Base-by-base conservation (phyloP, 108 stramenopile genomes). In the Skeletonema marinoi region DNA sequence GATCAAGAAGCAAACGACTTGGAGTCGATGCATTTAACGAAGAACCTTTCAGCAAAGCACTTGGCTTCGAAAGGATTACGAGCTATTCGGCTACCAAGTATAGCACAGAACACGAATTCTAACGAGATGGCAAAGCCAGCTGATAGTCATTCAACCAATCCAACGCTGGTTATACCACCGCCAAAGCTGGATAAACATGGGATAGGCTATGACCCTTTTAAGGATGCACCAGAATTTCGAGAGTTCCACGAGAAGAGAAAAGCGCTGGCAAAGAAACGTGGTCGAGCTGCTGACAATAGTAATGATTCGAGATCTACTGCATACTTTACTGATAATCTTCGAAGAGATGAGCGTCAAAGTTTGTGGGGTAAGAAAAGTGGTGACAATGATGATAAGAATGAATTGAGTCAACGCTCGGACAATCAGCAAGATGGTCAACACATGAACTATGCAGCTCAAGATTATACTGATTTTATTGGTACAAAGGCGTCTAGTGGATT, bases 171-270 rank as follows among this genome's bases (percentile, higher is more conserved):
- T 10, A 78, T 95, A 21, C 94, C 94, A 58, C 81, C 85, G 0
- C 90, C 92, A n/a, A 95, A 95, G 73, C 70, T 87, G 1, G 82
- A 95, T 77, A 69, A 70, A 14, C 86, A 88, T 71, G 94, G 94
- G 31, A 74, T 95, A 30, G 94, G 90, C 13, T 95, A 87, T 65
- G 88, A 90, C 66, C 83, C 90, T 5, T 88, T 83, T 66, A 63
- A 74, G 29, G 80, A 93, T 70, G 94, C 94, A 4, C 94, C 94
- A 11, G 94, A 95, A 69, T 95, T 95, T 61, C 68, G 74, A 56
- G 67, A 39, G 17, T 76, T 90, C 71, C 81, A 72, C 17, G 90
- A 93, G 60, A 63, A 75, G 31, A 72, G 89, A 38, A 66, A 67
- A 35, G 72, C 83, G 66, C 17, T 54, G 32, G 92, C 92, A 3